phyloP scores from a whole-genome alignment of 2,329 filamentous ascomycete genomes.

The Xylariaceae sp. region DNA sequence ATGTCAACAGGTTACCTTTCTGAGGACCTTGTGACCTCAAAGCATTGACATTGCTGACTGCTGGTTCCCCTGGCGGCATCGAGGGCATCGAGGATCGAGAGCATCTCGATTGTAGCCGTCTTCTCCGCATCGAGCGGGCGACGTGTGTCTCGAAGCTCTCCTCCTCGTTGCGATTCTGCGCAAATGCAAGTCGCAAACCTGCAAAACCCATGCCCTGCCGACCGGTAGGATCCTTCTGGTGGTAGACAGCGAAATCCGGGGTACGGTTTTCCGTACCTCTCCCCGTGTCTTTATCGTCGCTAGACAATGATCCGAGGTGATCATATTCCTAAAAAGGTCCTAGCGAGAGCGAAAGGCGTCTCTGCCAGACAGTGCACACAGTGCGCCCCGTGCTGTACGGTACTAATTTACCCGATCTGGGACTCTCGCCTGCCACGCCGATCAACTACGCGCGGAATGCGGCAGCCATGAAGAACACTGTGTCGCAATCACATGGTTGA shows the following conservation, averaged over 20 bases:
- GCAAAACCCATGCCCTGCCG: too few relatives aligned
- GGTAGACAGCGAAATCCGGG: conserved; percentile 1
- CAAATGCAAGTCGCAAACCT: background rate
- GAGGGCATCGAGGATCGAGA: too few relatives aligned
- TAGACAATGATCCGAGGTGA: background rate
- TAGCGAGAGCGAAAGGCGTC: too few relatives aligned
- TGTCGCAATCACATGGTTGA: too few relatives aligned
- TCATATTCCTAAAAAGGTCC: background rate
- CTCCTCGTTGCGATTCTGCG: background rate
- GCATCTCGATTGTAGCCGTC: background rate
- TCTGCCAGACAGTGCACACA: too few relatives aligned
- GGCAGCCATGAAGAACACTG: too few relatives aligned
- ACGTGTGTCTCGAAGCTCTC: background rate
- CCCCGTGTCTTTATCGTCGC: conserved; percentile 13
- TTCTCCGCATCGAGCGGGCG: too few relatives aligned
- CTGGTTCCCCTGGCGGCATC: background rate
- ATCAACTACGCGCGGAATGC: too few relatives aligned
- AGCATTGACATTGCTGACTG: conserved; percentile 2
- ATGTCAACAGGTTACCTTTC: conserved; percentile 11
- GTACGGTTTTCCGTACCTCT: conserved; percentile 5
- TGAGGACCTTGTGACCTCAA: conserved; percentile 11
- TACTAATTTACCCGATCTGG: too few relatives aligned
- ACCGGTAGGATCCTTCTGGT: background rate
- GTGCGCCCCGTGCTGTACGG: too few relatives aligned
- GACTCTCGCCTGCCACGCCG: too few relatives aligned